Percentiles rank a stretch among this genome's conserved stretches.
These are phyloP conservation scores for Chernovozyma aurita DNA, from an alignment of 1,139 yeast species.

Conservation along the genomic window DNA sequence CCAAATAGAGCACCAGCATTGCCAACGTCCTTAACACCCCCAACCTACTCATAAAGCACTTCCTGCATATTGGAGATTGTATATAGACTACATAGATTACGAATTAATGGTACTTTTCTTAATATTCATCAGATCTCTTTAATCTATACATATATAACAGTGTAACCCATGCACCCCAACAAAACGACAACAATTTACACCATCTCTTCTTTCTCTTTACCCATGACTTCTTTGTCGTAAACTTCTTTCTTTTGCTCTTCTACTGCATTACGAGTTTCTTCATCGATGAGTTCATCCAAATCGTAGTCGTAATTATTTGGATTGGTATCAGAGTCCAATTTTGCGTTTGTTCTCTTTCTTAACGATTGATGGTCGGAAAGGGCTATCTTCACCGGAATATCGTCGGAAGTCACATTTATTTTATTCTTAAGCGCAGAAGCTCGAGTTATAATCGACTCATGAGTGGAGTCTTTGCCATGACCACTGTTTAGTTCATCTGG, in stretches of 20 bases:
- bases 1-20: too few relatives aligned
- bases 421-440: slow-evolving; percentile 28
- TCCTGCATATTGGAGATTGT: too few relatives aligned
- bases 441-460: slow-evolving; percentile 15
- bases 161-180: too few relatives aligned
- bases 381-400: slow-evolving; percentile 34
- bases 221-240: slow-evolving; percentile 24
- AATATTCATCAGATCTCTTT: too few relatives aligned
- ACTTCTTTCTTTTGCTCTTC: slow-evolving; percentile 19
- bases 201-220: slow-evolving; percentile 28
- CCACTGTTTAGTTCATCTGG: slow-evolving; percentile 30
- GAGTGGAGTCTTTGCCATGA: slow-evolving; percentile 10
- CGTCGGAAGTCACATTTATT: slow-evolving; percentile 32
- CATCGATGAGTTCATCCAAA: slow-evolving; percentile 13
- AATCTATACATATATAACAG: too few relatives aligned
- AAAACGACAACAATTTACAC: slow-evolving; percentile 13
- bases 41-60: too few relatives aligned
- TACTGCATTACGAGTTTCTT: slow-evolving; percentile 26
- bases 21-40: too few relatives aligned
- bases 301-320: slow-evolving; percentile 34
- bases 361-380: slow-evolving; percentile 18
- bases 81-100: too few relatives aligned
- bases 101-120: too few relatives aligned
- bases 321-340: slow-evolving; percentile 27
- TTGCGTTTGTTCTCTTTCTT: slow-evolving; percentile 22